A percentile compares a stretch with the other conserved stretches of the same genome.
Evolutionary conservation across 352 stramenopile genomes (phyloP).

Genomic region (Pythium phragmitis): DNA sequence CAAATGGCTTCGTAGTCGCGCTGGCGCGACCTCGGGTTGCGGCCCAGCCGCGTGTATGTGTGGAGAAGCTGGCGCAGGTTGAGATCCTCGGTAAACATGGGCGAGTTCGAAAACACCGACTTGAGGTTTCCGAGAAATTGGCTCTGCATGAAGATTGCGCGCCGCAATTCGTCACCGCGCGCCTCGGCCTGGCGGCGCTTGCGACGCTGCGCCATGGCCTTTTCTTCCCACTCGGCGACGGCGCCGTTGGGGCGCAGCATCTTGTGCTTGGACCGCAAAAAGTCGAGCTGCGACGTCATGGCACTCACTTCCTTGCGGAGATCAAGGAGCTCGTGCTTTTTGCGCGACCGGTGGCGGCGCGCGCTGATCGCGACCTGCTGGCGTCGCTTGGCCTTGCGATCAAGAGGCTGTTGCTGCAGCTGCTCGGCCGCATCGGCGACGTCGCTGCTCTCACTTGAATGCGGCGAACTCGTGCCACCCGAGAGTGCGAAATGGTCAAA

Average conservation of each 20-base stretch:
- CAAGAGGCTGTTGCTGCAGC: slow-evolving; percentile 19
- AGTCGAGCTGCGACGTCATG: slow-evolving; percentile 38
- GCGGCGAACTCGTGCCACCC: slow-evolving; percentile 9
- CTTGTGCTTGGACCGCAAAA: slow-evolving; percentile 39
- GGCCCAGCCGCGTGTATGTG: slow-evolving; percentile 53
- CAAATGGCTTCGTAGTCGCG: slow-evolving; percentile 51
- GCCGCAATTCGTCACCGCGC: slow-evolving; percentile 50
- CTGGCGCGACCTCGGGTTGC: slow-evolving; percentile 31
- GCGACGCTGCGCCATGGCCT: slow-evolving; percentile 38
- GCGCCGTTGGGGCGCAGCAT: slow-evolving; percentile 26
- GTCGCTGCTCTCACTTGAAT: slow-evolving; percentile 30
- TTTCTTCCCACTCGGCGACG: slow-evolving; percentile 42
- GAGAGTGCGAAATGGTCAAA: background rate
- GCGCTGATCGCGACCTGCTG: slow-evolving; percentile 50
- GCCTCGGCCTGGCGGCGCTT: slow-evolving; percentile 34
- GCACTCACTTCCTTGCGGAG: slow-evolving; percentile 44
- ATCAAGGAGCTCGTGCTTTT: slow-evolving; percentile 54
- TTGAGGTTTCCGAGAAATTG: slow-evolving; percentile 45
- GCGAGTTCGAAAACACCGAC: slow-evolving; percentile 33
- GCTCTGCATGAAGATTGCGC: slow-evolving; percentile 47
- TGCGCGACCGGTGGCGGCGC: slow-evolving; percentile 48
- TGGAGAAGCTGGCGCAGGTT: slow-evolving; percentile 56
- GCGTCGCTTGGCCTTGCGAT: slow-evolving; percentile 47
- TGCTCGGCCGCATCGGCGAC: slow-evolving; percentile 21
- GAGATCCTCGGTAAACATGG: slow-evolving; percentile 29